These are phyloP conservation scores for Endoconidiophora polonica DNA, from an alignment of 2,329 filamentous ascomycete genomes.

Conservation along the genomic window DNA sequence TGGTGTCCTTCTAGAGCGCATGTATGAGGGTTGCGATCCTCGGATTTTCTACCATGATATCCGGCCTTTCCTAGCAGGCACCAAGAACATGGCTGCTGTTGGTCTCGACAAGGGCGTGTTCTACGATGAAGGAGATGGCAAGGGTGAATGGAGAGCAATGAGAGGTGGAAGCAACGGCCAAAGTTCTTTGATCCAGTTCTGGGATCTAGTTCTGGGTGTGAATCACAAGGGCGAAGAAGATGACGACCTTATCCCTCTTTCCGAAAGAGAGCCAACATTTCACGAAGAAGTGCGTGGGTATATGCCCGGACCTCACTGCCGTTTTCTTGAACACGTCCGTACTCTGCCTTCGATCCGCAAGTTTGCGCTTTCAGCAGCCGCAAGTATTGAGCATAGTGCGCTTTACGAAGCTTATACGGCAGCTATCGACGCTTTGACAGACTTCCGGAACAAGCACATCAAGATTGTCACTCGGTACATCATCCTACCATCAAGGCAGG, in stretches of 20 bases:
- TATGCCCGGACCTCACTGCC: slow-evolving; percentile 85
- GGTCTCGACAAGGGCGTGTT: slow-evolving; percentile 75
- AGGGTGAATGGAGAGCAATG: slow-evolving; percentile 60
- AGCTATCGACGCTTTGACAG: slow-evolving; percentile 52
- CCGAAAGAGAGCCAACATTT: slow-evolving; percentile 58
- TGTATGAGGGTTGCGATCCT: slow-evolving; percentile 92
- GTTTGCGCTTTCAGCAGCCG: slow-evolving; percentile 49
- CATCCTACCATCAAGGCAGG: slow-evolving; percentile 68
- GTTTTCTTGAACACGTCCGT: slow-evolving; percentile 68
- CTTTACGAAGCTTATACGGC: slow-evolving; percentile 76
- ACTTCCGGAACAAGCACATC: slow-evolving; percentile 83
- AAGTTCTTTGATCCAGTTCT: slow-evolving; percentile 93
- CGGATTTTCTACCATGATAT: slow-evolving; percentile 91
- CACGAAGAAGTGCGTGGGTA: slow-evolving; percentile 92
- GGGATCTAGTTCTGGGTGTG: slow-evolving; percentile 78
- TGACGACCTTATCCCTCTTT: slow-evolving; percentile 22
- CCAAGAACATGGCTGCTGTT: slow-evolving; percentile 93
- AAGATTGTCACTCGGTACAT: slow-evolving; percentile 94
- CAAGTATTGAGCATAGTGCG: slow-evolving; percentile 35
- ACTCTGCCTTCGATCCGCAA: slow-evolving; percentile 71
- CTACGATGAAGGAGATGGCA: slow-evolving; percentile 64
- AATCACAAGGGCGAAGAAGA: slow-evolving; percentile 38
- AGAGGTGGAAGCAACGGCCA: slow-evolving; percentile 93
- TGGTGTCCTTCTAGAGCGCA: slow-evolving; percentile 58
- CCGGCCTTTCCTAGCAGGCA: slow-evolving; percentile 81